phyloP scores from a whole-genome alignment of 495 filamentous ascomycete species.

The Jackrogersella multiformis region DNA sequence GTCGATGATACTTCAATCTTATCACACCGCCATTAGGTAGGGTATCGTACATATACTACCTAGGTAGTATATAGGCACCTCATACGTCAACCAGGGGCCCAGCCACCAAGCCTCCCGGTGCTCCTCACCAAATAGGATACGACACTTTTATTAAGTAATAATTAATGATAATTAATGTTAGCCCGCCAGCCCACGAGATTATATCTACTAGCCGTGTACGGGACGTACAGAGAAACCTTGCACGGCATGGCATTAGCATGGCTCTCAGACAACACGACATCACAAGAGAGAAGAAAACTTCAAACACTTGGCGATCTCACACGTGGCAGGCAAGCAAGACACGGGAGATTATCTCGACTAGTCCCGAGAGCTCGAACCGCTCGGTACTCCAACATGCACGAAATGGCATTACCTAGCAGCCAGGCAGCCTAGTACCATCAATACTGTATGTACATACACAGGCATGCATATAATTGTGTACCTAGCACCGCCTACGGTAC shows the following conservation, averaged over 20 bases:
- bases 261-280: constrained; percentile 11
- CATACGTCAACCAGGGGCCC: constrained; percentile 20
- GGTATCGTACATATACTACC: not conserved
- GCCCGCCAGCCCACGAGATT: constrained; percentile 17
- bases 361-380: constrained; percentile 28
- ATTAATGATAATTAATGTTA: not conserved
- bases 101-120: constrained; percentile 20
- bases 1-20: constrained; percentile 22
- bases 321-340: constrained; percentile 40
- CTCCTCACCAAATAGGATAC: constrained; percentile 9
- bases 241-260: constrained; percentile 21
- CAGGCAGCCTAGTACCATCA: too few species aligned
- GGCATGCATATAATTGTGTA: constrained; percentile 9
- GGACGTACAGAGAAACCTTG: constrained; percentile 10
- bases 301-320: constrained; percentile 37
- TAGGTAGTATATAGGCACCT: not conserved
- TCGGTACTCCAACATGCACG: constrained; percentile 39
- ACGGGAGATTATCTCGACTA: constrained; percentile 32
- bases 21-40: constrained; percentile 39
- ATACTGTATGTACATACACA: constrained; percentile 17
- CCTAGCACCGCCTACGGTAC: not conserved
- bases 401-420: constrained; percentile 25
- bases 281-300: constrained; percentile 11
- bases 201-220: too few species aligned
- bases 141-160: constrained; percentile 3